Conservation (phyloP, 176 grass and related monocot species). For the Hordeum vulgare region MorexV3_pseudomolecules_assembly NC_058518.1:269976793-269977292, state of each 20-base stretch:
- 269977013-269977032: slow-evolving; percentile 1
- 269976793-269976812: slow-evolving; percentile 19
- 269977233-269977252: slow-evolving; percentile 5
- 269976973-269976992: background rate
- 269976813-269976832: background rate
- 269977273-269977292: slow-evolving; percentile 4
- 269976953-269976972: background rate
- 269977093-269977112: background rate
- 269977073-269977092: background rate
- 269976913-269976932: slow-evolving; percentile 51
- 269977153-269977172: background rate
- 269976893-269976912: slow-evolving; percentile 32
- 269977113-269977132: background rate
- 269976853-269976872: slow-evolving; percentile 28
- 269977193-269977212: slow-evolving; percentile 19
- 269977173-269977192: background rate
- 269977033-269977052: background rate
- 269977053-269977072: background rate
- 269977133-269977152: background rate
- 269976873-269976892: slow-evolving; percentile 26
- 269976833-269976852: slow-evolving; percentile 13
- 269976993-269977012: background rate
- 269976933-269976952: slow-evolving; percentile 19
- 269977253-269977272: slow-evolving; percentile 11
- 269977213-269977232: slow-evolving; percentile 8